Evolutionary conservation across 371 early-diverging fungal genomes (phyloP), one percentile per base, ranked within the genome.

Genomic region (Sporodiniella umbellata): DNA sequence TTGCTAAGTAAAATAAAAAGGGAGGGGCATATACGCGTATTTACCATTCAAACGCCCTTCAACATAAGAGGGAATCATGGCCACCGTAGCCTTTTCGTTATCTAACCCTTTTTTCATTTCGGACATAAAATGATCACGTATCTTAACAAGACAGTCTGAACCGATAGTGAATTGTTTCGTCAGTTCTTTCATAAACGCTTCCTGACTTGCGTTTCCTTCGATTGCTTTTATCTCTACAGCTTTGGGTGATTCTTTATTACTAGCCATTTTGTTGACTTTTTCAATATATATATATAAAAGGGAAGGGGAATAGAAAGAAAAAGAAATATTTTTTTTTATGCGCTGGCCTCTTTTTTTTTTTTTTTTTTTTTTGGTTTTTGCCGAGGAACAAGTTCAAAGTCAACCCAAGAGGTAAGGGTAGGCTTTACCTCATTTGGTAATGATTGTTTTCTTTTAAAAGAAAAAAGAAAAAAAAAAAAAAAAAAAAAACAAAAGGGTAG

Each of bases 51-150:
- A 53, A 51, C 74, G 69, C 11, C 78, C 78, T 58, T 78, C 78
- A 23, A 88, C 87, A 58, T 73, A 87, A 1, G 90, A 86, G 8
- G 91, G 87, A 56, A 92, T 85, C 92, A 90, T 90, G 48, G 86
- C 81, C n/a, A 93, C 21, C 11, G 82, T 83, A 23, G 79, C 73
- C 17, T 81, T 83, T 46, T 84, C 80, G 8, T 59, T 58, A 7
- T 64, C 55, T 14, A 94, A 81, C 4, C 93, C 93, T 57, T 85
- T 86, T n/a, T 64, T 47, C 89, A 94, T 87, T 56, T 87, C 90
- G 17, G 57, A 54, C 33, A 84, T 64, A 68, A 91, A 87, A 58
- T 84, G 81, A 31, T 77, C 64, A 45, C 79, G 69, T 64, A 93
- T 85, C 28, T 69, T 67, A 24, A 72, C 58, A 17, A 93, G 73